These are phyloP conservation scores for Clavispora phyllophila DNA, from an alignment of 805 yeast genomes.

Conservation along the genomic window DNA sequence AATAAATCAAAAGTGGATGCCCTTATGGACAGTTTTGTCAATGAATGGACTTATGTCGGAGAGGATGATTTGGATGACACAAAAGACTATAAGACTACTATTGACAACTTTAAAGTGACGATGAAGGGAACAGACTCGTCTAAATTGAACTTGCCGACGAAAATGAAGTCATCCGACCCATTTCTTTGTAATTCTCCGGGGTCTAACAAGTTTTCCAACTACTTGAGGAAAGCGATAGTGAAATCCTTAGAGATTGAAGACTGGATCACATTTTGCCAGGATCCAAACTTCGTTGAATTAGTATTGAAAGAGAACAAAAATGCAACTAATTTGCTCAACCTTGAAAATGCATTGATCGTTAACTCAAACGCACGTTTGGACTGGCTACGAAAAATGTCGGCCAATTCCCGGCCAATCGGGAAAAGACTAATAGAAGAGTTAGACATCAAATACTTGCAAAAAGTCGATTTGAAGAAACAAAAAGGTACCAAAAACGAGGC, in stretches of 20 bases:
- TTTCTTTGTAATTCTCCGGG: conserved; percentile 30
- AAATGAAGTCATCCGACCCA: conserved; percentile 8
- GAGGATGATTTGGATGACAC: conserved; percentile 2
- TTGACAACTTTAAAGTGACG: conserved; percentile 14
- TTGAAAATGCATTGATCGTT: conserved; percentile 21
- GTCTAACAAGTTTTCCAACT: conserved; percentile 19
- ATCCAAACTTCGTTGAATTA: conserved; percentile 8
- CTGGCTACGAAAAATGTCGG: conserved; percentile 17
- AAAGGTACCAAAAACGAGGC: conserved; percentile 2
- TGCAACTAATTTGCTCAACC: conserved; percentile 28
- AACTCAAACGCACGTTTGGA: conserved; percentile 11
- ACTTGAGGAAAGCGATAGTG: conserved; percentile 6
- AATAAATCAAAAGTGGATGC: conserved; percentile 6
- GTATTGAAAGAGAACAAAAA: conserved; percentile 15
- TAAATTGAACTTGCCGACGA: conserved; percentile 13
- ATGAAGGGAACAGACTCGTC: conserved; percentile 14
- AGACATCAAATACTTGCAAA: conserved; percentile 20
- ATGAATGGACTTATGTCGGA: conserved; percentile 21
- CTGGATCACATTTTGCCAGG: conserved; percentile 6
- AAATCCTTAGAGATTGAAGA: conserved; percentile 5
- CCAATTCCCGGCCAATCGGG: conserved; percentile 8
- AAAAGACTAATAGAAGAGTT: conserved; percentile 20
- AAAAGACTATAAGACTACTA: neutral
- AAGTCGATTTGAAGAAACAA: conserved; percentile 15
- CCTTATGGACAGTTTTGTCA: conserved; percentile 31